Conservation (phyloP, 2,329 filamentous ascomycete species). For the Grosmannia serpens region DNA sequence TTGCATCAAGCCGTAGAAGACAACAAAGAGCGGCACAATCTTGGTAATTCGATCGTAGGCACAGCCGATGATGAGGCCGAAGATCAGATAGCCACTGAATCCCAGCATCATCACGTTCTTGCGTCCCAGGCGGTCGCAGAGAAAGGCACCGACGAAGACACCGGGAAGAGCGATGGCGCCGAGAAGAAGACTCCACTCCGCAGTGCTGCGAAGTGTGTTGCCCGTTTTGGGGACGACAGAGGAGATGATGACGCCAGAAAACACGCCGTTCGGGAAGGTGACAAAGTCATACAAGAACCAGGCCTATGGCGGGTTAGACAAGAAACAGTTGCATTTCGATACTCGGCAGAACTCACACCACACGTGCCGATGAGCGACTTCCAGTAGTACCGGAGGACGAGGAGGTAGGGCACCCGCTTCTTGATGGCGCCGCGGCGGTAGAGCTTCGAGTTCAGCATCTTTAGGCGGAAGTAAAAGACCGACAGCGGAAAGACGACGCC, state of each 20-base stretch:
- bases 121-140: slow-evolving; percentile 14
- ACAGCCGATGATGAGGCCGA: slow-evolving; percentile 14
- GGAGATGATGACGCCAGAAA: slow-evolving; percentile 38
- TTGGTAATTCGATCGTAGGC: slow-evolving; percentile 30
- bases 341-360: slow-evolving; percentile 18
- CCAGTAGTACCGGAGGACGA: slow-evolving; percentile 25
- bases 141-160: slow-evolving; percentile 6
- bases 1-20: slow-evolving; percentile 40
- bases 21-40: slow-evolving; percentile 36
- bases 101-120: slow-evolving; percentile 16
- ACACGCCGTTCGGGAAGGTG: slow-evolving; percentile 43
- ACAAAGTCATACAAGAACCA: slow-evolving; percentile 48
- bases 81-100: slow-evolving; percentile 13
- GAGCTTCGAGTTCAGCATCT: slow-evolving; percentile 37
- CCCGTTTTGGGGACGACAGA: slow-evolving; percentile 12
- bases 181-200: slow-evolving; percentile 17
- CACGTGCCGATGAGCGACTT: slow-evolving; percentile 35
- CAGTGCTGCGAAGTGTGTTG: slow-evolving; percentile 12
- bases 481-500: slow-evolving; percentile 36
- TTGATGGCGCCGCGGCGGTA: slow-evolving; percentile 20
- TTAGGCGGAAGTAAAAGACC: slow-evolving; percentile 41
- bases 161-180: slow-evolving; percentile 16
- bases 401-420: background rate
- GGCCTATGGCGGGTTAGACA: slow-evolving; percentile 14
- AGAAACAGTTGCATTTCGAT: background rate